phyloP scores from a whole-genome alignment of 163 green algal genomes.

The Botryococcus braunii region DNA sequence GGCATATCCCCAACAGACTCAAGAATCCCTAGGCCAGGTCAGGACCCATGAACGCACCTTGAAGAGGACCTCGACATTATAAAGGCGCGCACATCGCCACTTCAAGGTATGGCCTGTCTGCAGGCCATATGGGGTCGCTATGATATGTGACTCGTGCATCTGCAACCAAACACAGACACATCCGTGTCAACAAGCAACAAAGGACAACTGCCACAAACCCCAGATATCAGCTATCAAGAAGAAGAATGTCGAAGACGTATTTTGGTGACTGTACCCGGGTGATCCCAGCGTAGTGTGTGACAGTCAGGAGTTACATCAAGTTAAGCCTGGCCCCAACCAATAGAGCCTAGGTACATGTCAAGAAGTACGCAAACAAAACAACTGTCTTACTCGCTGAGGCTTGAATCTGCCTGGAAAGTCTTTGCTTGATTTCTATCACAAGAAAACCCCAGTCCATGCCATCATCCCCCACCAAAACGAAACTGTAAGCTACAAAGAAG shows the following conservation, averaged over 20 bases:
- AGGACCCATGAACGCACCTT: conserved; percentile 25
- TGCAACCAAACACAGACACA: not conserved
- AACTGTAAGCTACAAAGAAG: too few relatives aligned
- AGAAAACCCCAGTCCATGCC: too few relatives aligned
- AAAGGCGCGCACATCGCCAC: conserved; percentile 21
- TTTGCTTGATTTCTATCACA: too few relatives aligned
- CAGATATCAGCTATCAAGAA: not conserved
- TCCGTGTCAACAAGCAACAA: not conserved
- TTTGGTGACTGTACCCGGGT: not conserved
- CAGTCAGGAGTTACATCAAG: not conserved
- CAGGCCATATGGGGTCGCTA: conserved; percentile 22
- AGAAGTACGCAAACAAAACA: too few relatives aligned
- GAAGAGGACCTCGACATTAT: conserved; percentile 28
- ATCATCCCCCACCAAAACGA: too few relatives aligned
- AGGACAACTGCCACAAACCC: not conserved
- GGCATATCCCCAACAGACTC: not conserved
- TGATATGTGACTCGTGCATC: conserved; percentile 47
- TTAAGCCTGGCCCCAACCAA: not conserved
- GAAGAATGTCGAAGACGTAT: not conserved
- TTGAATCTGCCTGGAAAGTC: too few relatives aligned
- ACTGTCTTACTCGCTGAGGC: too few relatives aligned
- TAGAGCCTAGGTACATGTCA: not conserved
- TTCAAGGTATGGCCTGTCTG: conserved; percentile 27
- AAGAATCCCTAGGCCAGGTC: conserved; percentile 3
- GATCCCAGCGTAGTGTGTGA: not conserved